Evolutionary conservation across 164 flowering plant genomes (phyloP).

Genomic region (Berberis thunbergii): DNA sequence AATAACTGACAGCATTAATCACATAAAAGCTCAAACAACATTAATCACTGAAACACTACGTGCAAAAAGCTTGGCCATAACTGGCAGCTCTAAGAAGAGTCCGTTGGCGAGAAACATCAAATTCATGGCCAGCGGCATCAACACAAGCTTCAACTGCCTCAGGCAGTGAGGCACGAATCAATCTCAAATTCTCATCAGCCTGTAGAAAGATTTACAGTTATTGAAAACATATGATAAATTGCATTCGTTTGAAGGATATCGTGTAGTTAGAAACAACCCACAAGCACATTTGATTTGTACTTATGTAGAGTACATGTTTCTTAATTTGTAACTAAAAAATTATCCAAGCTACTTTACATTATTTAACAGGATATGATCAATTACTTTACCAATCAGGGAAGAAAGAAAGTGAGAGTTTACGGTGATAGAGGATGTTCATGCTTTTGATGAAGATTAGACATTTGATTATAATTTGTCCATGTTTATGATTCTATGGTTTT

Average conservation of each 20-base stretch:
- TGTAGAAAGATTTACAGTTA: slow-evolving; percentile 23
- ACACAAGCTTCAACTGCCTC: slow-evolving; percentile 95
- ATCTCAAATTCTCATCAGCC: slow-evolving; percentile 98
- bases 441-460: too few species aligned
- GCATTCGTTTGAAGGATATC: neutral
- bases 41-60: slow-evolving; percentile 31
- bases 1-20: neutral
- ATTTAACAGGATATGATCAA: too few species aligned
- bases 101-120: slow-evolving; percentile 76
- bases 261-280: neutral
- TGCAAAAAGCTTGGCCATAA: slow-evolving; percentile 98
- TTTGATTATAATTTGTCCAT: too few species aligned
- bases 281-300: neutral
- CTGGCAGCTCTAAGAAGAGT: slow-evolving; percentile 91
- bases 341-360: too few species aligned
- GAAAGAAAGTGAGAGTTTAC: too few species aligned
- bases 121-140: slow-evolving; percentile 98
- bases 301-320: too few species aligned
- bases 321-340: too few species aligned
- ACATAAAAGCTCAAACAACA: slow-evolving; percentile 1
- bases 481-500: too few species aligned
- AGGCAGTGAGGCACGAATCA: slow-evolving; percentile 73
- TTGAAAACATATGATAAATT: neutral
- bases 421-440: too few species aligned
- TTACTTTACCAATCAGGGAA: too few species aligned